Evolutionary conservation across 2,329 filamentous ascomycete species (phyloP).

Genomic region (Tolypocladium album): DNA sequence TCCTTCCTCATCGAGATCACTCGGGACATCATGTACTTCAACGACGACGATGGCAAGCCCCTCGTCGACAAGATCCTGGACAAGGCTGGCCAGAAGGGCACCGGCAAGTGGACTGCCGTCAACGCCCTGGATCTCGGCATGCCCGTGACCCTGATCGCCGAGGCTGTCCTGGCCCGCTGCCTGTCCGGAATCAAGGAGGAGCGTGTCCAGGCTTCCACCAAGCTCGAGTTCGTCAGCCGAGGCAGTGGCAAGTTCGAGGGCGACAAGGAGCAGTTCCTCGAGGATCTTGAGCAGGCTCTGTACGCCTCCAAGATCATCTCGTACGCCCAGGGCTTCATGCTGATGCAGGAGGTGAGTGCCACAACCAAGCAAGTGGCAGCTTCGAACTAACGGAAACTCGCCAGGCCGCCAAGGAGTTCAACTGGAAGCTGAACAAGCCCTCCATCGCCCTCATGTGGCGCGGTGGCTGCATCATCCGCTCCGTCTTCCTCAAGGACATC

Average conservation of each 20-base stretch:
- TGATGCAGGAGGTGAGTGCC: slow-evolving; percentile 79
- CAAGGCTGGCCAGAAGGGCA: slow-evolving; percentile 98
- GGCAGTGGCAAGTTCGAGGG: slow-evolving; percentile 65
- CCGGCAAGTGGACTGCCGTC: slow-evolving; percentile 99
- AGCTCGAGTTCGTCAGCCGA: slow-evolving; percentile 66
- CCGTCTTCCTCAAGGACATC: slow-evolving; percentile 99
- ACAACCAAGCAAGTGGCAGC: neutral
- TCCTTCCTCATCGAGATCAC: slow-evolving; percentile 99
- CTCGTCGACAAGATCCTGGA: slow-evolving; percentile 99
- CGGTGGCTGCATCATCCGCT: slow-evolving; percentile 98
- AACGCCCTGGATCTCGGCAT: slow-evolving; percentile 97
- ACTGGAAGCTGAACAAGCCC: slow-evolving; percentile 99
- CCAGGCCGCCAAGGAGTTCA: slow-evolving; percentile 87
- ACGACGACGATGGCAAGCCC: slow-evolving; percentile 82
- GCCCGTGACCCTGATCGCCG: slow-evolving; percentile 96
- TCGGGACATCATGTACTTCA: slow-evolving; percentile 96
- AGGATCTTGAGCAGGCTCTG: slow-evolving; percentile 95
- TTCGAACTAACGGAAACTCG: neutral
- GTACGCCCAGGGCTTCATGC: slow-evolving; percentile 99
- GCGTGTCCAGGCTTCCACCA: slow-evolving; percentile 69
- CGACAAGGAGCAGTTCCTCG: slow-evolving; percentile 86
- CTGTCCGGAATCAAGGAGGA: slow-evolving; percentile 89
- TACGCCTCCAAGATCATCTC: slow-evolving; percentile 99
- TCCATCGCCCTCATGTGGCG: slow-evolving; percentile 99
- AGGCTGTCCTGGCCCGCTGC: slow-evolving; percentile 93